phyloP scores from a whole-genome alignment of 2,329 filamentous ascomycete genomes.

The Juglanconis sp. region DNA sequence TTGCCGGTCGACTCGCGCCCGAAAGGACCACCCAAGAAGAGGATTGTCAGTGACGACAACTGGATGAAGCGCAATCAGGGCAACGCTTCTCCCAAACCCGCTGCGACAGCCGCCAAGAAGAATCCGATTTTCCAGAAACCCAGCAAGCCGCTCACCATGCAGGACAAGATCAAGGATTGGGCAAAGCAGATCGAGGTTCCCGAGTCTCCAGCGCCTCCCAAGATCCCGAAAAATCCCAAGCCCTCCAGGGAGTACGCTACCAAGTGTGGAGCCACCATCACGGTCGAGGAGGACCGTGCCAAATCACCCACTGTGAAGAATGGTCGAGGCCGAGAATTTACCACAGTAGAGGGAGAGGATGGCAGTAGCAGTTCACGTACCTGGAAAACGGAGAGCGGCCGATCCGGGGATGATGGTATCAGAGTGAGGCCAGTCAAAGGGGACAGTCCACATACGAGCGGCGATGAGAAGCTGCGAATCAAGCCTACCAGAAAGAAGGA shows the following conservation, averaged over 20 bases:
- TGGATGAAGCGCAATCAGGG: constrained; percentile 60
- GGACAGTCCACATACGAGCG: constrained; percentile 22
- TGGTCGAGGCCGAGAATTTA: constrained; percentile 17
- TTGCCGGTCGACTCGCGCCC: constrained; percentile 38
- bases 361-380: constrained; percentile 11
- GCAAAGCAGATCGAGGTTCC: constrained; percentile 52
- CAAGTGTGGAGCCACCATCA: constrained; percentile 30
- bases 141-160: constrained; percentile 51
- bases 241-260: constrained; percentile 24
- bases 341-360: constrained; percentile 18
- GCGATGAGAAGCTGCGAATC: constrained; percentile 34
- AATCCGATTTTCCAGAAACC: constrained; percentile 44
- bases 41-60: constrained; percentile 88
- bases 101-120: constrained; percentile 27
- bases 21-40: constrained; percentile 74
- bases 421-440: constrained; percentile 32
- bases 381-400: constrained; percentile 2
- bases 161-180: constrained; percentile 62
- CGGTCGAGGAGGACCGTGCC: constrained; percentile 31
- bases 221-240: constrained; percentile 24
- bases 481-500: constrained; percentile 34
- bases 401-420: constrained; percentile 33
- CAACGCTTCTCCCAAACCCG: constrained; percentile 22
- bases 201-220: constrained; percentile 36
- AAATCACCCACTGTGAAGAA: constrained; percentile 19